A percentile compares a stretch with the other conserved stretches of the same genome.
phyloP scores from a whole-genome alignment of 179 eudicot genomes.

The Patellifolia procumbens region DNA sequence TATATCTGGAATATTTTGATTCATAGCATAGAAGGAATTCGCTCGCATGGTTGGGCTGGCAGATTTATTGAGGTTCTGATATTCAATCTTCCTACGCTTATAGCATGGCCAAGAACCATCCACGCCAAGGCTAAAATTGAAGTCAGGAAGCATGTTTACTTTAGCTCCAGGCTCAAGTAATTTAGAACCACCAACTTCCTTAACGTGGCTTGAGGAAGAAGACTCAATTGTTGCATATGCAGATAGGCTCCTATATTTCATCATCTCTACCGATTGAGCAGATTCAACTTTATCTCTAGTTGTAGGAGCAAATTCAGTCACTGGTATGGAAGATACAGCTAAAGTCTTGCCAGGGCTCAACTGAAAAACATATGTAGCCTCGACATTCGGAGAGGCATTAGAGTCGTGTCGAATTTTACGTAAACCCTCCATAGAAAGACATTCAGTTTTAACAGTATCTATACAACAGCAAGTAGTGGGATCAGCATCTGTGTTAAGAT shows the following conservation, averaged over 20 bases:
- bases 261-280: constrained; percentile 1
- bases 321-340: no score
- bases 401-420: no score
- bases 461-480: no score
- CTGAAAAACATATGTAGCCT: no score
- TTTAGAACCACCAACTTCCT: constrained; percentile 17
- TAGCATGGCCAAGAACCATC: constrained; percentile 47
- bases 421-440: no score
- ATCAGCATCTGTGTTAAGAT: no score
- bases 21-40: constrained; percentile 18
- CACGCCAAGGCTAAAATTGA: constrained; percentile 21
- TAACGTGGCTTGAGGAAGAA: constrained; percentile 24
- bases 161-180: constrained; percentile 21
- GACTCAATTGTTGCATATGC: neutral
- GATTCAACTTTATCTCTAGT: neutral
- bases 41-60: constrained; percentile 38
- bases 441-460: no score
- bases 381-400: no score
- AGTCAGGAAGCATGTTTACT: constrained; percentile 17
- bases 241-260: neutral
- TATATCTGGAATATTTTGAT: constrained; percentile 8
- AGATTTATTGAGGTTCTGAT: constrained; percentile 26
- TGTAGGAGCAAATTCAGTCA: no score
- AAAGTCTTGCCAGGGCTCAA: no score
- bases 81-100: constrained; percentile 50